Percentiles rank a stretch among this genome's conserved stretches.
phyloP scores from a whole-genome alignment of 2,329 filamentous ascomycete species.

The Trichoderma aggressivum region DNA sequence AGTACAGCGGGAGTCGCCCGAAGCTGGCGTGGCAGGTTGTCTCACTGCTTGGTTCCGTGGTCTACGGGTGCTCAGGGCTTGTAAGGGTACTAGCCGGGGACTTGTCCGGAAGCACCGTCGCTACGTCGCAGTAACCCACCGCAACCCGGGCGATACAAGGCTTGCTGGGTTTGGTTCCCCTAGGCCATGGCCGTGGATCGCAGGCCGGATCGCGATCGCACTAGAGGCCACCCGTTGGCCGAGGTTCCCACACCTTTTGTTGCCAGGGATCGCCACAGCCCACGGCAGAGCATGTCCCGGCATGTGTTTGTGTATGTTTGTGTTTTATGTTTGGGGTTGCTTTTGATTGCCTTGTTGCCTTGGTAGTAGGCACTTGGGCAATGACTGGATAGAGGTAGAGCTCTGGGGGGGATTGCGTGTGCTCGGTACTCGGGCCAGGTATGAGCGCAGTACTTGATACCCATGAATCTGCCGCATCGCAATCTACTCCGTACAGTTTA shows the following conservation, averaged over 20 bases:
- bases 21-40: neutral
- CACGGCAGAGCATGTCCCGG: neutral
- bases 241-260: neutral
- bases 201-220: constrained; percentile 13
- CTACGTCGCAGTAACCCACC: neutral
- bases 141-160: neutral
- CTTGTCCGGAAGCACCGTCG: neutral
- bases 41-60: neutral
- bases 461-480: too few relatives aligned
- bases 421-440: neutral
- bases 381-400: neutral
- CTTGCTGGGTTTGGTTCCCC: neutral
- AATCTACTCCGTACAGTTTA: neutral
- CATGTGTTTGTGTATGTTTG: neutral
- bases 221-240: neutral
- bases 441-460: neutral
- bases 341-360: too few relatives aligned
- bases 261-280: neutral
- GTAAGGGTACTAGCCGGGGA: neutral
- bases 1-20: neutral
- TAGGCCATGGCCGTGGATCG: neutral
- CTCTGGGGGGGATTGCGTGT: rapidly evolving
- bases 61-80: neutral
- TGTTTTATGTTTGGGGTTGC: neutral
- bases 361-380: neutral